phyloP scores from a whole-genome alignment of 768 basidiomycete species.

The Pleurotus citrinopileatus region DNA sequence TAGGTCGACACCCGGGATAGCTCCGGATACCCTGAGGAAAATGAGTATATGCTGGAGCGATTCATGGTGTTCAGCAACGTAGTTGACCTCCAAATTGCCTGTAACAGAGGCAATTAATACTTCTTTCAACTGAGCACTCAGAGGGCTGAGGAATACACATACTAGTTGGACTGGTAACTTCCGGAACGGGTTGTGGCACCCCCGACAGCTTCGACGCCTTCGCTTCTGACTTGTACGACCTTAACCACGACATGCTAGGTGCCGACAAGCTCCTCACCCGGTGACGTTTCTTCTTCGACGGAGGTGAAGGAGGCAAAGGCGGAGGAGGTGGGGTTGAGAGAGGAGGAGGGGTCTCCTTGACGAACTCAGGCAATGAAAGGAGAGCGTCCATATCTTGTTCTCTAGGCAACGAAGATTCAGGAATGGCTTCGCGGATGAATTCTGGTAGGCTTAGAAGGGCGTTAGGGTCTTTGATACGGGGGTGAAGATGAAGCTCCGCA shows the following conservation, averaged over 20 bases:
- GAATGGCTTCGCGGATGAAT: constrained; percentile 58
- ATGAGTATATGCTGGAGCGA: constrained; percentile 78
- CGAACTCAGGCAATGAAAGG: constrained; percentile 58
- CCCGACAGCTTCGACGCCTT: constrained; percentile 16
- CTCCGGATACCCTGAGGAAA: constrained; percentile 59
- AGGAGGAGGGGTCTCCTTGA: constrained; percentile 44
- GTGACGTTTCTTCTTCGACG: constrained; percentile 30
- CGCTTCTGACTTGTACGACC: constrained; percentile 30
- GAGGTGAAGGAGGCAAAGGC: constrained; percentile 16
- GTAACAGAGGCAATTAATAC: no score
- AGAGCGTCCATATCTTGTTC: constrained; percentile 43
- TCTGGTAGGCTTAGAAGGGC: constrained; percentile 57
- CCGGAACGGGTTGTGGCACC: constrained; percentile 12
- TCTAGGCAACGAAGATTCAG: constrained; percentile 21
- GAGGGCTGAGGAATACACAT: constrained; percentile 1
- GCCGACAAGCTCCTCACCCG: constrained; percentile 57
- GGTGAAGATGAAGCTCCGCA: constrained; percentile 46
- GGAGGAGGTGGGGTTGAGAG: constrained; percentile 16
- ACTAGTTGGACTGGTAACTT: constrained; percentile 2
- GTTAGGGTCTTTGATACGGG: constrained; percentile 43
- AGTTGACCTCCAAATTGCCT: constrained; percentile 43
- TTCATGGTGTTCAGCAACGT: constrained; percentile 80
- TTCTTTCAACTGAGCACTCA: no score
- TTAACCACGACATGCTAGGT: constrained; percentile 58
- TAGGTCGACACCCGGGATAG: constrained; percentile 46